These are phyloP conservation scores for Leccinum insolens DNA, from an alignment of 1,284 basidiomycete species.

Conservation along the genomic window DNA sequence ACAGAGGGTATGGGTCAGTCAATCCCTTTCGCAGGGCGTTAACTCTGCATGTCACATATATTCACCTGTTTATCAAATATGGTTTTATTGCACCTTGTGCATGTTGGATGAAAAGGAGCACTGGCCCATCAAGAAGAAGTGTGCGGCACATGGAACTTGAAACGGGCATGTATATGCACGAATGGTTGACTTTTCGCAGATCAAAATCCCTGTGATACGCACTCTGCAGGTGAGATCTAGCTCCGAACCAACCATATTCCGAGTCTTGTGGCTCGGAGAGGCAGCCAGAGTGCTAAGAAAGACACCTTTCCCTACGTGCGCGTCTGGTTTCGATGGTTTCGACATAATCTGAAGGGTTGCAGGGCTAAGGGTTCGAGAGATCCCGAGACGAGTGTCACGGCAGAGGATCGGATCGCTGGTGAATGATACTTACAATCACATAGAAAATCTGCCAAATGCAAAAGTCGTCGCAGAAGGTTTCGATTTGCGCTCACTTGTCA, in stretches of 20 bases:
- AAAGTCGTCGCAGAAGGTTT: too few species aligned
- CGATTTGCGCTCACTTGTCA: too few species aligned
- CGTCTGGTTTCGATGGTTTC: neutral
- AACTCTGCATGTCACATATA: neutral
- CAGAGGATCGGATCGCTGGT: neutral
- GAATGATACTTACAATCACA: too few species aligned
- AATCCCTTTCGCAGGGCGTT: neutral
- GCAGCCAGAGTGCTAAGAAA: too few species aligned
- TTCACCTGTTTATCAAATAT: neutral
- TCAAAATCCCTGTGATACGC: neutral
- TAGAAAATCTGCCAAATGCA: neutral
- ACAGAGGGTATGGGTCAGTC: neutral
- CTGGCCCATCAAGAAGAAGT: neutral
- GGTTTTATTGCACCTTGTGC: neutral
- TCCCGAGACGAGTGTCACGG: neutral
- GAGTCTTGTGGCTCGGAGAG: neutral
- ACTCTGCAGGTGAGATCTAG: neutral
- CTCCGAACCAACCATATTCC: neutral
- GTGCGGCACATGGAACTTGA: neutral
- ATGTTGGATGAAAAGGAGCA: neutral
- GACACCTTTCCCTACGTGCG: neutral
- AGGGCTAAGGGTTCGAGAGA: neutral
- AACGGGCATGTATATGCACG: neutral
- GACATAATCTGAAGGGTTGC: neutral
- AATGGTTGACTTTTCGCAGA: neutral